Evolutionary conservation across 1,284 basidiomycete species (phyloP), one percentile per base, ranked within the genome.

Genomic region (Coniferiporia weirii): DNA sequence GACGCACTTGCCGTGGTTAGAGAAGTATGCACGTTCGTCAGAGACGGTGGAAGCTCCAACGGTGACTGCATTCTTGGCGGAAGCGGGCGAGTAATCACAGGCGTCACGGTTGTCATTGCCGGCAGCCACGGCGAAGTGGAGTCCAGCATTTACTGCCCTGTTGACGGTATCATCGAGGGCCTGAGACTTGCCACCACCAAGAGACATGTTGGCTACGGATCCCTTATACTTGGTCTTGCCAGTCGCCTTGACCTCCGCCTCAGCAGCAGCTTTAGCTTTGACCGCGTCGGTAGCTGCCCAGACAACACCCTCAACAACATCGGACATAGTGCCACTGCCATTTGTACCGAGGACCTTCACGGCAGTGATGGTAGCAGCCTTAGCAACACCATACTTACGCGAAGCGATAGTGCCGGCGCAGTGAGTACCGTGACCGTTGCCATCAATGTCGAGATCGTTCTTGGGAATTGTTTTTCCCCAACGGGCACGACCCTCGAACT

Each of bases 331-430:
- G n/a, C 97, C 97, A 62, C 87, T 91, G 50, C 97, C 97, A 68
- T 94, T 91, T 55, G 89, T 85, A 32, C 94, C 93, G 56, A 99
- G 84, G 20, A 99, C 97, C 83, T 99, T 99, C 77, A 99, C 96
- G 53, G 97, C 97, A 65, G 94, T 85, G 64, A 99, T 81, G 61
- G 91, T 83, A 52, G 95, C 95, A 66, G 83, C 82, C 85, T 98
- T 99, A 59, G 97, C 95, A 50, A 99, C 93, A 76, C 97, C 97
- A 68, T 92, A 96, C 70, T 86, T 78, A 67, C 75, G 73, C 15
- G 88, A 91, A 19, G 83, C 93, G 62, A 91, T 87, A 32, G 87
- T 92, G 56, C 89, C 89, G 49, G 91, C 91, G 66, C 91, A 93
- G 74, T 96, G 93, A 46, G 91, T 85, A 54, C 84, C 84, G 57